Evolutionary conservation across 768 basidiomycete genomes (phyloP).

Genomic region (Naganishia vaughanmartiniae): DNA sequence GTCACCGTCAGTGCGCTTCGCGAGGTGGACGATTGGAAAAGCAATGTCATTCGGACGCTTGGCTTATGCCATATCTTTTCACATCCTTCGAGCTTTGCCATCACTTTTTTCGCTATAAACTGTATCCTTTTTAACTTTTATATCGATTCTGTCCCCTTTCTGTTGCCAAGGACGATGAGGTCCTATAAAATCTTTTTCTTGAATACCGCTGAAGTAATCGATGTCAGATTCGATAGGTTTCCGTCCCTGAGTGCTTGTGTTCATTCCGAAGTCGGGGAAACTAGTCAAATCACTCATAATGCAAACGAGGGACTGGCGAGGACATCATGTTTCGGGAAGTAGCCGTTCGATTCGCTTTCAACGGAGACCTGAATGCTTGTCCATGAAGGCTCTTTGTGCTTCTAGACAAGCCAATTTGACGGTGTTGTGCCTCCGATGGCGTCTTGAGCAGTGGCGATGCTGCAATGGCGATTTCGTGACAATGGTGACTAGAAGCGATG

Average conservation of each 20-base stretch:
- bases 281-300: neutral
- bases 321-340: neutral
- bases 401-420: constrained; percentile 5
- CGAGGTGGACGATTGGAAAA: too few species aligned
- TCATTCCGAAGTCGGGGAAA: neutral
- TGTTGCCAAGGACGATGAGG: neutral
- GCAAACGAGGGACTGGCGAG: neutral
- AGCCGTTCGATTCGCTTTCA: neutral
- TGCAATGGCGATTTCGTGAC: neutral
- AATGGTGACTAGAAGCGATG: neutral
- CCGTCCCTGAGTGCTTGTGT: too few species aligned
- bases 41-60: neutral
- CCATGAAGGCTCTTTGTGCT: neutral
- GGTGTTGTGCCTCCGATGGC: neutral
- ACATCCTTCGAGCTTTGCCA: neutral
- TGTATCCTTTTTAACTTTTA: constrained; percentile 5
- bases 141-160: neutral
- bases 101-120: neutral
- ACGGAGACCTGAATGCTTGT: neutral
- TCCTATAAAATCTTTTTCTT: neutral
- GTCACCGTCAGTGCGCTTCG: neutral
- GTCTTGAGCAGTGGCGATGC: neutral
- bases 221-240: too few species aligned
- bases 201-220: too few species aligned
- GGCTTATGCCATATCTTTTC: neutral